phyloP scores from a whole-genome alignment of 2,329 filamentous ascomycete species.

The Colletotrichum endophyticum region DNA sequence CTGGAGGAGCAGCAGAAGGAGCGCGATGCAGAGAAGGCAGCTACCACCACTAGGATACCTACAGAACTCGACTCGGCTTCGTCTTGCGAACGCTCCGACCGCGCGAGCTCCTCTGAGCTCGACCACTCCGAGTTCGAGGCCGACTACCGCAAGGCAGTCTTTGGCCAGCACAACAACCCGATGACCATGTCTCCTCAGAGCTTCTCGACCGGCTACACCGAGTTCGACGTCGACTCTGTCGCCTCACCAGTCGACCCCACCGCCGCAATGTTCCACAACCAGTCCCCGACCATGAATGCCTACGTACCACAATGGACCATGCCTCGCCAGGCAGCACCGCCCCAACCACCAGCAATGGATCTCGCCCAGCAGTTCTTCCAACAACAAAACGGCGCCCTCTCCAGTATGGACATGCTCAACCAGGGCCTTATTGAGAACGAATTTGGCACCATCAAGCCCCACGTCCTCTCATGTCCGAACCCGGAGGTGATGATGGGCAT shows the following conservation, averaged over 20 bases:
- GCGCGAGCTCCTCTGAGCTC: conserved; percentile 59
- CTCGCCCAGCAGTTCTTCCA: conserved; percentile 44
- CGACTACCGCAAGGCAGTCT: conserved; percentile 56
- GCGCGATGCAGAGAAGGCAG: conserved; percentile 35
- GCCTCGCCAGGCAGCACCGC: conserved; percentile 21
- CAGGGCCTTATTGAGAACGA: conserved; percentile 57
- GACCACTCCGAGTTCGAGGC: conserved; percentile 61
- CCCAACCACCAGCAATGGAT: conserved; percentile 35
- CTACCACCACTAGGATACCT: conserved; percentile 20
- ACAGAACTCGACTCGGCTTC: conserved; percentile 39
- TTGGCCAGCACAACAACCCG: conserved; percentile 38
- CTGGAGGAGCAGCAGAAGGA: conserved; percentile 52
- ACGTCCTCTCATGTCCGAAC: conserved; percentile 56
- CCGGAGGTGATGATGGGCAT: conserved; percentile 63
- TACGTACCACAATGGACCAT: conserved; percentile 26
- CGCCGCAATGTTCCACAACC: conserved; percentile 36
- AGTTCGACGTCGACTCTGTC: conserved; percentile 46
- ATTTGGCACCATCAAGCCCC: conserved; percentile 61
- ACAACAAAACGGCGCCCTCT: conserved; percentile 43
- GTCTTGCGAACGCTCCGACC: conserved; percentile 43
- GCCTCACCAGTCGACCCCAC: conserved; percentile 38
- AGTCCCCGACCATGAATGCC: conserved; percentile 35
- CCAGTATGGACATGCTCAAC: conserved; percentile 51
- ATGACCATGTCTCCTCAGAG: conserved; percentile 61
- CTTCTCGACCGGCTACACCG: conserved; percentile 46